Evolutionary conservation across 495 filamentous ascomycete genomes (phyloP).

Genomic region (Articulospora tetracladia): DNA sequence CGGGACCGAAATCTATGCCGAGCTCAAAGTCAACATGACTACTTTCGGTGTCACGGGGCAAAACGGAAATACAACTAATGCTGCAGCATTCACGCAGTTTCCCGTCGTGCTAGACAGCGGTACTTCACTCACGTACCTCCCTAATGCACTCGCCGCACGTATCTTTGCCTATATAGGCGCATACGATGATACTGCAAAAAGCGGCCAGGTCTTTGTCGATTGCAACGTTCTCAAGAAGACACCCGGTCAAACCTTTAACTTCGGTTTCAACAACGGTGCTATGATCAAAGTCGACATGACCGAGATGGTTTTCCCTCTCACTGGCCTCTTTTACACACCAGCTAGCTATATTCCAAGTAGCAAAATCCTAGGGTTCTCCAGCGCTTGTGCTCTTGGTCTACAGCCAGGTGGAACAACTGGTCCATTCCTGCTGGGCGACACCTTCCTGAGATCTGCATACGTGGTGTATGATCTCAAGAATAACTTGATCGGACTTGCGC

Average conservation of each 20-base stretch:
- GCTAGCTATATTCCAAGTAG: conserved; percentile 10
- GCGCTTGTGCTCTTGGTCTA: conserved; percentile 26
- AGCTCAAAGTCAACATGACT: conserved; percentile 61
- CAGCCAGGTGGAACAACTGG: neutral
- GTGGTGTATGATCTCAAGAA: conserved; percentile 88
- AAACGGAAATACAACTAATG: conserved; percentile 31
- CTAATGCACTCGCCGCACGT: conserved; percentile 49
- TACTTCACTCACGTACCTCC: conserved; percentile 76
- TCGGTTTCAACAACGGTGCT: conserved; percentile 54
- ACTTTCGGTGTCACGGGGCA: conserved; percentile 28
- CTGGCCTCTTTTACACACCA: conserved; percentile 25
- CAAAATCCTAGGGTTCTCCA: conserved; percentile 28
- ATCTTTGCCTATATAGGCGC: conserved; percentile 60
- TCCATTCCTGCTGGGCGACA: conserved; percentile 39
- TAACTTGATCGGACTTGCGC: conserved; percentile 80
- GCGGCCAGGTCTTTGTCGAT: conserved; percentile 40
- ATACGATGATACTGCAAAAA: conserved; percentile 36
- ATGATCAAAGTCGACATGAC: conserved; percentile 64
- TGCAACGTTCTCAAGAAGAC: conserved; percentile 49
- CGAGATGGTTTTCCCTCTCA: conserved; percentile 69
- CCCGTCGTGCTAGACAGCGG: conserved; percentile 85
- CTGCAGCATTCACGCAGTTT: conserved; percentile 38
- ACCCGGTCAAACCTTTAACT: conserved; percentile 49
- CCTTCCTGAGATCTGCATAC: conserved; percentile 88
- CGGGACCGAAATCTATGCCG: conserved; percentile 10